Base-by-base conservation (phyloP, 192 early-diverging fungal species). In the Pilobolus umbonatus region DNA sequence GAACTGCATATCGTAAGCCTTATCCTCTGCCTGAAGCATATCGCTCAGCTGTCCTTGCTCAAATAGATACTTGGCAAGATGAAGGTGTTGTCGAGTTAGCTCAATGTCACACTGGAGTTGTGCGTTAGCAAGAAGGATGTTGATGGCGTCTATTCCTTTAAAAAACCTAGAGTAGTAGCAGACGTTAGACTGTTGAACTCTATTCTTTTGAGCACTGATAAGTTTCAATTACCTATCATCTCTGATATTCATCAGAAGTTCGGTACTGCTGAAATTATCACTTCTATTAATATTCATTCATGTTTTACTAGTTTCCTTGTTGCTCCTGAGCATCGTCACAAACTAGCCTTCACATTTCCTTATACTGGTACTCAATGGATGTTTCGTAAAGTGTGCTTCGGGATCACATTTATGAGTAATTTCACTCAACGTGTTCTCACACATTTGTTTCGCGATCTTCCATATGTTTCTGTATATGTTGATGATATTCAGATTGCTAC, bases 61-160 rank as follows among this genome's bases (percentile, higher is more conserved):
- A 46, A 46, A 46, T 46, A 5, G 1, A 21, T 10, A 21, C 21
- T 7, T 61, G 57, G 65, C 45, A 40, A 7, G 47, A 60, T 1
- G 58, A 67, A 12, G 51, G 53, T n/a, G 52, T 47, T 30, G 55
- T 67, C 39, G 34, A 8, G 1, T 7, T 14, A 2, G 58, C 65
- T 26, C 11, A 21, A 4, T 14, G 26, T 4, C 38, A 42, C 21
- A 61, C 22, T 30, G 15, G 11, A 5, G 53, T 42, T 60, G 17
- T n/a, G 61, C 0, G 60, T 64, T 2, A 19, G 57, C 15, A 66
- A 66, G 25, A 65, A 65, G 39, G 49, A 71, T 50, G n/a, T 5
- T 3, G 0, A 34, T 17, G 63, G 63, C 0, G 63, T 60, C 0
- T 51, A 62, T 10, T 60, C 61, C 29, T 50, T 46, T 61, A 31